Evolutionary conservation across 2,329 filamentous ascomycete species (phyloP), one percentile per base, ranked within the genome.

Genomic region (Aspergillus pseudoviridinutans): DNA sequence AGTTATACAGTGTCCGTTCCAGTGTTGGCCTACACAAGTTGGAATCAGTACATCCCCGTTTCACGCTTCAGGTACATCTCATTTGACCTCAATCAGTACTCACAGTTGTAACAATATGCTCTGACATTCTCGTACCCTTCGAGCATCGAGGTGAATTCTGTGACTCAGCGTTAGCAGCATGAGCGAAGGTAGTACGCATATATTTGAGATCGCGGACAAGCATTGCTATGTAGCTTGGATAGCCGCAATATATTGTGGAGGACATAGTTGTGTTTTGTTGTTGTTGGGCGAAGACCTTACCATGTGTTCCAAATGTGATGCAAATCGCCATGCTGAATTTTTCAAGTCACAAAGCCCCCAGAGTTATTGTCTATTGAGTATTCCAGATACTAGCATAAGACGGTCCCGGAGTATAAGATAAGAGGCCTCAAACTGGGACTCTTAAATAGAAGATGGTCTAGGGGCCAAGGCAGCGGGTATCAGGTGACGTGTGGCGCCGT

Each of bases 101-200:
- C 60, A 74, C 76, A 79, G 58, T 79, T 79, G 53, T 77, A 73
- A 58, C 77, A 79, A 63, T 78, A 77, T 46, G 76, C 77, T 50
- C 76, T 74, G 35, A 77, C 72, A 55, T 76, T 68, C 62, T 79
- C 76, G 54, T 78, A 78, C n/a, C 76, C 77, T 61, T 78, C 67
- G 25, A 79, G 69, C 60, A 69, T 72, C 41, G 71, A 75, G 2
- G 75, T 74, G 61, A 79, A 78, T 58, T 79, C 77, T 79, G 59
- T 5, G 22, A 60, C 47, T 47, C 38, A 3, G 22, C 32, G 35
- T 61, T 55, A 53, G 57, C 53, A 51, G 20, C 49, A 17, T 7
- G 17, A 14, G 9, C 14, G 24, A 47, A 46, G 32, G 27, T 44
- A 27, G 32, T 8, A 25, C 14, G 22, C 42, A 24, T 58, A 24